Evolutionary conservation across 495 filamentous ascomycete species (phyloP).

Genomic region (Hapsidospora chrysogenum): DNA sequence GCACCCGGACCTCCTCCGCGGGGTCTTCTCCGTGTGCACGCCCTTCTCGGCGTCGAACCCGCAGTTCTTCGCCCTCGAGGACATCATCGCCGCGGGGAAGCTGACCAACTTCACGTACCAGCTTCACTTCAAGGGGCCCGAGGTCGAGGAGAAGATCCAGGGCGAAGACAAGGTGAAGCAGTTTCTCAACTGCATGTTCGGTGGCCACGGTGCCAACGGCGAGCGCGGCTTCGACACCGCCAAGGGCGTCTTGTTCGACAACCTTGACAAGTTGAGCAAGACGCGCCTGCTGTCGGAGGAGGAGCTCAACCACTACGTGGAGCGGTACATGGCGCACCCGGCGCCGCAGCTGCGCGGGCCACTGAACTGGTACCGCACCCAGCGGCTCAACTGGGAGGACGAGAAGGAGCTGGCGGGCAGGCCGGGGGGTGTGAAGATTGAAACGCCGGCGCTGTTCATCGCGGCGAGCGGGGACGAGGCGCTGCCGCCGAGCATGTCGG

Average conservation of each 20-base stretch:
- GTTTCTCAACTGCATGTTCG: slow-evolving; percentile 56
- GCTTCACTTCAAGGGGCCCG: slow-evolving; percentile 50
- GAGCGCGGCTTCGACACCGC: slow-evolving; percentile 34
- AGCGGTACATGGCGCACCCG: slow-evolving; percentile 41
- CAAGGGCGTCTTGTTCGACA: slow-evolving; percentile 35
- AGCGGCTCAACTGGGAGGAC: slow-evolving; percentile 56
- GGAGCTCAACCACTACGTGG: slow-evolving; percentile 62
- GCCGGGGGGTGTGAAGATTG: slow-evolving; percentile 26
- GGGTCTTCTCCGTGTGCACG: slow-evolving; percentile 66
- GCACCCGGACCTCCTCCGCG: slow-evolving; percentile 51
- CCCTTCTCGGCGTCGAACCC: slow-evolving; percentile 37
- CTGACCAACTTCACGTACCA: slow-evolving; percentile 74
- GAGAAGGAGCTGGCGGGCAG: slow-evolving; percentile 34
- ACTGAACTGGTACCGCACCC: slow-evolving; percentile 73
- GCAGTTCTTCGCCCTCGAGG: slow-evolving; percentile 29
- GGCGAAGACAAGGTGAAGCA: slow-evolving; percentile 37
- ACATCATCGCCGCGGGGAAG: slow-evolving; percentile 31
- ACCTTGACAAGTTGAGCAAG: slow-evolving; percentile 32
- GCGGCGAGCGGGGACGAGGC: slow-evolving; percentile 50
- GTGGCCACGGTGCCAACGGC: slow-evolving; percentile 37
- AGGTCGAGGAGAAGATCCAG: slow-evolving; percentile 43
- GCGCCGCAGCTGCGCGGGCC: slow-evolving; percentile 50
- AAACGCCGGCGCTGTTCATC: slow-evolving; percentile 58
- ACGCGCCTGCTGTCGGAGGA: slow-evolving; percentile 40
- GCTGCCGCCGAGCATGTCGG: slow-evolving; percentile 47